Percentiles rank a stretch among this genome's conserved stretches.
Conservation (phyloP, 108 stramenopile species). For the Nitzschia sp. region DNA sequence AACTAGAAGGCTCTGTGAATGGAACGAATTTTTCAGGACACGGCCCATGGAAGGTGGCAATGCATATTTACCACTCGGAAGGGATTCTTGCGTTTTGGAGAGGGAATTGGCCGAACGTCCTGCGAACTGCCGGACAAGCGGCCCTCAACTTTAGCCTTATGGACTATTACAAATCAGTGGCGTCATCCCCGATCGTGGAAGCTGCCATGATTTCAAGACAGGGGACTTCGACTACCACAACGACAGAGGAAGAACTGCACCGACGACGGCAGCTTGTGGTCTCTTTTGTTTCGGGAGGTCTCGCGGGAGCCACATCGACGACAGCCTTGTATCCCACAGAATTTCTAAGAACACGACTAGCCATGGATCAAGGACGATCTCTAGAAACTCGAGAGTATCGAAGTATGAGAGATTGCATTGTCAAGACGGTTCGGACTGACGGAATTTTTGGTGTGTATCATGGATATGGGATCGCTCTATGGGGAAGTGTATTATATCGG, state of each 20-base stretch:
- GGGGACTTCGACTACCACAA: not conserved
- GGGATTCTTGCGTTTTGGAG: conserved; percentile 78
- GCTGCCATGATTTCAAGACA: not conserved
- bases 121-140: conserved; percentile 71
- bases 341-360: conserved; percentile 94
- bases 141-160: conserved; percentile 83
- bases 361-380: conserved; percentile 87
- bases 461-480: conserved; percentile 94
- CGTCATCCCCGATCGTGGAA: not conserved
- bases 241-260: conserved; percentile 20
- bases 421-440: conserved; percentile 65
- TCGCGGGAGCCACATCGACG: conserved; percentile 94
- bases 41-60: conserved; percentile 58
- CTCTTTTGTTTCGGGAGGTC: conserved; percentile 90
- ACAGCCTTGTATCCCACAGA: conserved; percentile 97
- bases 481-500: conserved; percentile 93
- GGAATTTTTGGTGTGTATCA: conserved; percentile 94
- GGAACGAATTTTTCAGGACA: not conserved
- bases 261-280: conserved; percentile 48
- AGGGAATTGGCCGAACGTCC: conserved; percentile 82
- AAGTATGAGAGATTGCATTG: conserved; percentile 77
- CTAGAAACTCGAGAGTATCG: conserved; percentile 42
- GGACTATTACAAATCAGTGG: conserved; percentile 71
- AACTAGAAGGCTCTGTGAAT: conserved; percentile 58
- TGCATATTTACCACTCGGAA: conserved; percentile 58